Evolutionary conservation across 768 basidiomycete genomes (phyloP), one percentile per base, ranked within the genome.

Genomic region (Naganishia randhawae): DNA sequence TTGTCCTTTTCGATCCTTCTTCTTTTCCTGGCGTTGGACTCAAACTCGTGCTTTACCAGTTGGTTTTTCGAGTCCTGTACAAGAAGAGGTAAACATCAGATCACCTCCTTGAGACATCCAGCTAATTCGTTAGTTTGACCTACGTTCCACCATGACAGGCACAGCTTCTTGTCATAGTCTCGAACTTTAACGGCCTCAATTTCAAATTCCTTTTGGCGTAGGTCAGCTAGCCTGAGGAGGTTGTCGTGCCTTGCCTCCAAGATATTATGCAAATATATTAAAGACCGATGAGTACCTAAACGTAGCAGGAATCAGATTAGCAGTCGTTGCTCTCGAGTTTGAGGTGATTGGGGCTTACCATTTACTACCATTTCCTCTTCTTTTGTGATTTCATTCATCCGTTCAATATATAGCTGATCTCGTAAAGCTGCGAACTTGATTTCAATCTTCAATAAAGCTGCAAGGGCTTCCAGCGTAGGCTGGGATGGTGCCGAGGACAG

Each of bases 141-240:
- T 73, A 91, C 91, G 82, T 88, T 88, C 95, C 95, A 97, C 85
- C 88, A 89, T 69, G 87, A 87, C 92, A 93, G 95, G 33, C 89
- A 86, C 14, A 85, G 85, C 37, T 85, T 82, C 70, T 92, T 91
- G 64, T 92, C 89, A 5, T 86, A 82, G 65, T 84, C 85, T 31
- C 88, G 82, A 71, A 86, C 85, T 71, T 85, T 87, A 42, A 81
- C 82, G 3, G 86, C 84, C 72, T 86, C 87, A 3, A 82, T 83
- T 14, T 88, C 81, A 61, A 92, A 89, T 63, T 87, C 87, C 11
- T 84, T 81, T 55, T 88, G 86, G 76, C 90, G 87, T 35, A 85
- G 84, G n/a, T 86, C 83, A 0, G 93, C 90, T 0, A 96, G 83
- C 65, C 89, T 87, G 14, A 94, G 82, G 3, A 92, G 86, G 69